A percentile compares a stretch with the other conserved stretches of the same genome.
Evolutionary conservation across 2,329 filamentous ascomycete genomes (phyloP).

Genomic region (Colletotrichum sp.): DNA sequence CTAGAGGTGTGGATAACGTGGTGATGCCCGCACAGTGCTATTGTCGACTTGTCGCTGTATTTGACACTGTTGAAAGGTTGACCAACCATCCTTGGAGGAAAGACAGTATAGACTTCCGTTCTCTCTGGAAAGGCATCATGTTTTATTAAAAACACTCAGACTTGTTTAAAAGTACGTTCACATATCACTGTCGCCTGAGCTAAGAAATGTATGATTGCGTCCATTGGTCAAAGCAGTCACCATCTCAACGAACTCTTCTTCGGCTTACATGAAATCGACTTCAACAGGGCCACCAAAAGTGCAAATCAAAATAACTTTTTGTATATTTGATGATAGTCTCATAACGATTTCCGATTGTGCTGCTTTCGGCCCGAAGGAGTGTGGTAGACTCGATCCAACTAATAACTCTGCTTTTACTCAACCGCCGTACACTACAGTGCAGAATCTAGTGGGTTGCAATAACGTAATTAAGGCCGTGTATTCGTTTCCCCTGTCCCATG

Average conservation of each 20-base stretch:
- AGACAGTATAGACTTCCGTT: not conserved
- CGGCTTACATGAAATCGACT: not conserved
- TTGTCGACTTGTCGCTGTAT: not conserved
- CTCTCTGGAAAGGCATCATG: not conserved
- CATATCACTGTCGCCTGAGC: too few species aligned
- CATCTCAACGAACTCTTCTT: not conserved
- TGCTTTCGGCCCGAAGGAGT: not conserved
- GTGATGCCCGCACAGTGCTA: not conserved
- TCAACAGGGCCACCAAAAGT: not conserved
- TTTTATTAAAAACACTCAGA: not conserved
- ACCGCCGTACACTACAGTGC: not conserved
- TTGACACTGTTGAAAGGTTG: not conserved
- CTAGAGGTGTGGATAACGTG: not conserved
- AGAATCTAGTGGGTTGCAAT: not conserved
- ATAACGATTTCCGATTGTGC: not conserved
- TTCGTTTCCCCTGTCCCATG: not conserved
- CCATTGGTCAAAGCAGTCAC: not conserved
- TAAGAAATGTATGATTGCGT: not conserved
- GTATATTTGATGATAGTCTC: not conserved
- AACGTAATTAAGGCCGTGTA: not conserved
- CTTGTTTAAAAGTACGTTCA: too few species aligned
- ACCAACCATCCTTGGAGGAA: not conserved
- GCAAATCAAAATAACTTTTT: not conserved
- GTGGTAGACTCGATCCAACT: not conserved
- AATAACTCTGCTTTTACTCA: not conserved